phyloP scores from a whole-genome alignment of 306 rosid genomes.

The Citrullus amarus region DNA sequence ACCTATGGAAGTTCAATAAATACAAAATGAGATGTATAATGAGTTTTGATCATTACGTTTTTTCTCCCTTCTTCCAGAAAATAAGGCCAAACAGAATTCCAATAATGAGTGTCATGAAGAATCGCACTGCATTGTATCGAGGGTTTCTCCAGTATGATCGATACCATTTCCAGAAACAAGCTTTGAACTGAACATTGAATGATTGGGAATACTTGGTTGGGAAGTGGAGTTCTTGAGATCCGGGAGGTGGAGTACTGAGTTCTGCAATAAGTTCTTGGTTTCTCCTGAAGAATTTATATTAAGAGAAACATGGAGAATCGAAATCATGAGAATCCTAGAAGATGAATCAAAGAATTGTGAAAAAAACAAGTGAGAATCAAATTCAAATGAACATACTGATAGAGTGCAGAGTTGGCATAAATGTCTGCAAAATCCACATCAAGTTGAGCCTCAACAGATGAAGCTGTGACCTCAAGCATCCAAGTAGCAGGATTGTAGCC shows the following conservation, averaged over 20 bases:
- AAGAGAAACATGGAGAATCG: neutral
- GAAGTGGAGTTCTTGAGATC: constrained; percentile 31
- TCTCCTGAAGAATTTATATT: constrained; percentile 14
- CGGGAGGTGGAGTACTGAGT: constrained; percentile 24
- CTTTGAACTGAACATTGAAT: constrained; percentile 22
- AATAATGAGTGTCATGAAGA: constrained; percentile 24
- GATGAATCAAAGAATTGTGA: neutral
- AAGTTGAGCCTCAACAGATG: constrained; percentile 27
- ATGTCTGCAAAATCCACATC: constrained; percentile 24
- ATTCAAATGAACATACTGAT: constrained; percentile 11
- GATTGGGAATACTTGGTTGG: constrained; percentile 26
- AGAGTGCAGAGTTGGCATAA: constrained; percentile 25
- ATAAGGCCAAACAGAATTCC: constrained; percentile 25
- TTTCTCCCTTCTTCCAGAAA: constrained; percentile 25
- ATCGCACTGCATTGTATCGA: constrained; percentile 27
- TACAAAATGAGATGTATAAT: neutral
- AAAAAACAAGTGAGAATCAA: neutral
- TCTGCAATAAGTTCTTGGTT: constrained; percentile 26
- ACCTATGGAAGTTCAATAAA: neutral
- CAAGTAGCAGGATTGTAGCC: constrained; percentile 45
- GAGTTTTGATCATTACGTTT: constrained; percentile 13
- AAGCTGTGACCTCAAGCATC: constrained; percentile 40
- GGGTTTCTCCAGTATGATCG: constrained; percentile 41
- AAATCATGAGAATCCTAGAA: neutral
- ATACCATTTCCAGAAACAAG: constrained; percentile 36